These are phyloP conservation scores for Lecanicillium sp. DNA, from an alignment of 2,329 filamentous ascomycete species.

Conservation along the genomic window DNA sequence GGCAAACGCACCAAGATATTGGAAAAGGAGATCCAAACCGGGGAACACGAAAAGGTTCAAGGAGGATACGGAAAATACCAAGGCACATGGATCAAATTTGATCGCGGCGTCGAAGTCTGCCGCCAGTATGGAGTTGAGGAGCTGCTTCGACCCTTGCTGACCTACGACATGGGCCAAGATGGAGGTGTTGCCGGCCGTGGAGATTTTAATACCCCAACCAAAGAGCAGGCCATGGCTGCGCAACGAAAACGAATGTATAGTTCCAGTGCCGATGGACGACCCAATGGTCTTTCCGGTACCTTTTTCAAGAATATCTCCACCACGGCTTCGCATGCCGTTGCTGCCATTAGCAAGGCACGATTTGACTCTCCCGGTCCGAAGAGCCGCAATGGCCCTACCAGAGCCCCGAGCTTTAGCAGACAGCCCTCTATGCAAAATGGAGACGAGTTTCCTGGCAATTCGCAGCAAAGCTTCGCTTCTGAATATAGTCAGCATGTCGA, in stretches of 20 bases:
- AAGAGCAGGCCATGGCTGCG: slow-evolving; percentile 97
- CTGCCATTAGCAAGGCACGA: slow-evolving; percentile 91
- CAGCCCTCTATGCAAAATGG: slow-evolving; percentile 64
- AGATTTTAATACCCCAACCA: slow-evolving; percentile 87
- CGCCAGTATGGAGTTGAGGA: slow-evolving; percentile 72
- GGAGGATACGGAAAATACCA: slow-evolving; percentile 98
- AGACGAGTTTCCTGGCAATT: slow-evolving; percentile 61
- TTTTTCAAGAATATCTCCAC: slow-evolving; percentile 97
- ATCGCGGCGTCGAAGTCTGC: slow-evolving; percentile 86
- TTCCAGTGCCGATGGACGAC: slow-evolving; percentile 53
- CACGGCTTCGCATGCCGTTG: slow-evolving; percentile 86
- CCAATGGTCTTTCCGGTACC: slow-evolving; percentile 65
- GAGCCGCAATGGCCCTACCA: slow-evolving; percentile 53
- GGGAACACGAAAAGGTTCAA: slow-evolving; percentile 97
- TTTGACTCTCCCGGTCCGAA: slow-evolving; percentile 79
- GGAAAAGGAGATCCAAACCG: slow-evolving; percentile 93
- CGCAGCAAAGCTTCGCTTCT: slow-evolving; percentile 75
- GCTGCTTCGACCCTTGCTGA: slow-evolving; percentile 62
- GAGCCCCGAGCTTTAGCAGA: slow-evolving; percentile 61
- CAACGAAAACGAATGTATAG: slow-evolving; percentile 90
- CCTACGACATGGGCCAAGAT: slow-evolving; percentile 73
- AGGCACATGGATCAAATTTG: slow-evolving; percentile 96
- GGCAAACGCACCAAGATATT: slow-evolving; percentile 95
- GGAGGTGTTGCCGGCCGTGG: slow-evolving; percentile 64
- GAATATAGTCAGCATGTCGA: slow-evolving; percentile 69